A percentile compares a stretch with the other conserved stretches of the same genome.
Evolutionary conservation across 176 grass and related monocot genomes (phyloP).

Genomic region (Avena atlantica): DNA sequence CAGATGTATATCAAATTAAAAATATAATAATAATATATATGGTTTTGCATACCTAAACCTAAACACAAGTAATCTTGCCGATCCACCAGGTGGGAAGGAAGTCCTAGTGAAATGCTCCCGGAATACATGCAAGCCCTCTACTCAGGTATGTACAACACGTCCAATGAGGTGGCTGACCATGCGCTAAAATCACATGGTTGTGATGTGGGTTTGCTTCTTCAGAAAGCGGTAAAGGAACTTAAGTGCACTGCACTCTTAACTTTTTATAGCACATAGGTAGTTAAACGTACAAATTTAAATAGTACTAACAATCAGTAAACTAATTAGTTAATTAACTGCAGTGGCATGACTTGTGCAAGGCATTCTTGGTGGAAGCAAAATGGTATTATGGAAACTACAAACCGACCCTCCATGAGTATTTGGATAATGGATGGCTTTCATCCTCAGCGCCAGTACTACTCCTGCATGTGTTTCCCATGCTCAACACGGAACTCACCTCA

Average conservation of each 20-base stretch:
- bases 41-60: too few species aligned
- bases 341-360: conserved; percentile 53
- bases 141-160: conserved; percentile 24
- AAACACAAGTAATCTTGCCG: too few species aligned
- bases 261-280: too few species aligned
- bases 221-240: conserved; percentile 36
- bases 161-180: conserved; percentile 34
- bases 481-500: not conserved
- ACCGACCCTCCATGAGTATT: conserved; percentile 37
- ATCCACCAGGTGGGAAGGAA: conserved; percentile 43
- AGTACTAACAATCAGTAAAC: too few species aligned
- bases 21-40: too few species aligned
- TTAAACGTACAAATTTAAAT: too few species aligned
- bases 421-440: conserved; percentile 54
- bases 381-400: conserved; percentile 40
- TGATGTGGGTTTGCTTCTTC: conserved; percentile 1
- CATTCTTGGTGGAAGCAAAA: conserved; percentile 48
- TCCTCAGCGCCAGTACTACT: conserved; percentile 7
- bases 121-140: conserved; percentile 54
- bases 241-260: too few species aligned
- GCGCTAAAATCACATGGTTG: conserved; percentile 27
- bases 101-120: conserved; percentile 36
- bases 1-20: too few species aligned
- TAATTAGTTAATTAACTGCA: not conserved
- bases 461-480: conserved; percentile 28